Conservation (phyloP, 805 yeast genomes). For the Sungouiozyma ichnusensis region DNA sequence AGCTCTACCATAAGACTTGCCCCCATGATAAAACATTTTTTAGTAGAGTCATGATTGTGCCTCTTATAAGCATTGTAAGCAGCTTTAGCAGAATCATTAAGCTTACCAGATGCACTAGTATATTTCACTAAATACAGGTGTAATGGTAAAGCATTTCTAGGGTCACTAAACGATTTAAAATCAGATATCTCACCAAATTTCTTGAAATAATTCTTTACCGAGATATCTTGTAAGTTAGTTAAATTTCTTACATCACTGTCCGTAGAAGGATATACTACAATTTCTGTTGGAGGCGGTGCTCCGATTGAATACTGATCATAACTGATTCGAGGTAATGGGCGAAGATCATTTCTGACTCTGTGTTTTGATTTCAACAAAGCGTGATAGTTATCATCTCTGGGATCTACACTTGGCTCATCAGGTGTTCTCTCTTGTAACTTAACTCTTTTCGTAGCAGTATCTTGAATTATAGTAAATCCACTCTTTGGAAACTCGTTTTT, state of each 20-base stretch:
- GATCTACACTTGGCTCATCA: conserved; percentile 15
- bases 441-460: conserved; percentile 11
- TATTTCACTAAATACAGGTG: conserved; percentile 59
- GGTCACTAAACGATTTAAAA: conserved; percentile 53
- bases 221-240: conserved; percentile 12
- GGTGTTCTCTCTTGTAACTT: conserved; percentile 15
- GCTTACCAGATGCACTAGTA: conserved; percentile 43
- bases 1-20: conserved; percentile 40
- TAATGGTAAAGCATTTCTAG: conserved; percentile 65
- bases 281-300: conserved; percentile 57
- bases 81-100: conserved; percentile 37
- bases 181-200: conserved; percentile 55
- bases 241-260: neutral
- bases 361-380: conserved; percentile 9
- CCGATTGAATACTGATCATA: conserved; percentile 70
- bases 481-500: conserved; percentile 11
- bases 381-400: conserved; percentile 10
- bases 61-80: conserved; percentile 38
- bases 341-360: conserved; percentile 4
- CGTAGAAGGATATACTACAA: conserved; percentile 50
- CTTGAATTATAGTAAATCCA: conserved; percentile 19
- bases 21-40: conserved; percentile 42
- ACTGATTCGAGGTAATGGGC: conserved; percentile 22
- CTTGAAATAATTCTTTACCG: conserved; percentile 41
- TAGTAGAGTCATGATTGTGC: conserved; percentile 22